Percentiles rank a stretch among this genome's conserved stretches.
phyloP scores from a whole-genome alignment of 2,329 filamentous ascomycete genomes.

The Penicillium verrucosum region DNA sequence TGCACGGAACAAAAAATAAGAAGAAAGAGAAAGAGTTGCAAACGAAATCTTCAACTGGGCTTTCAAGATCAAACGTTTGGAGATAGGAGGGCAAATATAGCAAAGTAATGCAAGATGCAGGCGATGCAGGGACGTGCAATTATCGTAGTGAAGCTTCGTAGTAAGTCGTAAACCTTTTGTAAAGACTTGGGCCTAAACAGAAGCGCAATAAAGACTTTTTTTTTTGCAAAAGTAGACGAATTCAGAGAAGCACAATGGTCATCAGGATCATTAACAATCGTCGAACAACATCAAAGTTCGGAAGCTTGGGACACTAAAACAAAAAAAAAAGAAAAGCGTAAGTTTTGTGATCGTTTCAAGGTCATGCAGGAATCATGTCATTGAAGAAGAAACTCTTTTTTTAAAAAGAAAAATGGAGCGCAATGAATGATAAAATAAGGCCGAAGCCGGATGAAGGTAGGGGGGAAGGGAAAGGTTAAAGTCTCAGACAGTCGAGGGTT shows the following conservation, averaged over 20 bases:
- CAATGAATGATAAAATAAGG: constrained; percentile 15
- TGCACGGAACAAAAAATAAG: constrained; percentile 4
- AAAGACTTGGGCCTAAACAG: constrained; percentile 21
- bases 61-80: background rate
- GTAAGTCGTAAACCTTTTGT: constrained; percentile 32
- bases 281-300: constrained; percentile 11
- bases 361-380: constrained; percentile 10
- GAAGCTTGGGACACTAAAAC: constrained; percentile 6
- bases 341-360: constrained; percentile 6
- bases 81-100: too few species aligned
- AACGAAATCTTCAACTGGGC: background rate
- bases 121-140: constrained; percentile 28
- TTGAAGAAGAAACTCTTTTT: constrained; percentile 7
- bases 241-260: constrained; percentile 17
- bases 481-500: constrained; percentile 11
- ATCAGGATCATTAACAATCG: constrained; percentile 37
- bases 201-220: constrained; percentile 14
- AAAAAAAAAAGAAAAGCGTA: background rate
- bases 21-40: background rate
- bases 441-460: constrained; percentile 23
- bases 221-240: constrained; percentile 14
- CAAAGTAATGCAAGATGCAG: constrained; percentile 19
- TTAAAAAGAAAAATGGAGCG: constrained; percentile 18
- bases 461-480: constrained; percentile 29
- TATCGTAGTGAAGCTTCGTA: constrained; percentile 26